Percentiles rank a stretch among this genome's conserved stretches.
These are phyloP conservation scores for Vigna reflexopilosa DNA, from an alignment of 306 rosid species.

Conservation along the genomic window DNA sequence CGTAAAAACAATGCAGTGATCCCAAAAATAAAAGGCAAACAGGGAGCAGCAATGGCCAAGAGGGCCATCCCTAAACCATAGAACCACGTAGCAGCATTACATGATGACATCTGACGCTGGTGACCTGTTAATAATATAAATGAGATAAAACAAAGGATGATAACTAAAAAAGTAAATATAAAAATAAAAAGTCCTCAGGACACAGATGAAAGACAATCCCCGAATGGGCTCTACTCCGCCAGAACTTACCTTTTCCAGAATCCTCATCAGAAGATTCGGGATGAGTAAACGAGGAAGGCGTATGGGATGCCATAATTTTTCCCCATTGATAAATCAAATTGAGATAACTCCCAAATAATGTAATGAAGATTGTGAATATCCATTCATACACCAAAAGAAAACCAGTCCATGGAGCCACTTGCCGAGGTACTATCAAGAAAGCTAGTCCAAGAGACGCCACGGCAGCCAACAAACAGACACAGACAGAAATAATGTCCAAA, in stretches of 20 bases:
- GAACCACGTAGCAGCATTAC: constrained; percentile 48
- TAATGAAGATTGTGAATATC: constrained; percentile 77
- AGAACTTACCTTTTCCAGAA: constrained; percentile 75
- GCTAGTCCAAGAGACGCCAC: constrained; percentile 68
- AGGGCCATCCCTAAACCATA: constrained; percentile 52
- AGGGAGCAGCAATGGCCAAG: constrained; percentile 50
- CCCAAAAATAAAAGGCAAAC: constrained; percentile 54
- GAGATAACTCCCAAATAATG: constrained; percentile 80
- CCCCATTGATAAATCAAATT: constrained; percentile 74
- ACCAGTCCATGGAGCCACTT: constrained; percentile 98
- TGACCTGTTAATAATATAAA: constrained; percentile 65
- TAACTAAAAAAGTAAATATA: not conserved
- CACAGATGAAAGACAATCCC: constrained; percentile 24
- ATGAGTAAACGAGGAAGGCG: constrained; percentile 54
- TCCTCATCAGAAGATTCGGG: constrained; percentile 63
- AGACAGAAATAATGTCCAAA: constrained; percentile 80
- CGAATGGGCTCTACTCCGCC: constrained; percentile 23
- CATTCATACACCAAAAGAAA: constrained; percentile 93
- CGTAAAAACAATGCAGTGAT: constrained; percentile 82
- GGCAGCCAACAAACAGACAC: constrained; percentile 68
- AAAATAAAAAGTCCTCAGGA: constrained; percentile 12
- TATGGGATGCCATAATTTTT: constrained; percentile 55
- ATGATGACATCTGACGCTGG: constrained; percentile 61
- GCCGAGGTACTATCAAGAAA: constrained; percentile 76
- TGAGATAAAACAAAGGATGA: constrained; percentile 17